Conservation (phyloP, 768 basidiomycete species). For the Exsudoporus frostii region DNA sequence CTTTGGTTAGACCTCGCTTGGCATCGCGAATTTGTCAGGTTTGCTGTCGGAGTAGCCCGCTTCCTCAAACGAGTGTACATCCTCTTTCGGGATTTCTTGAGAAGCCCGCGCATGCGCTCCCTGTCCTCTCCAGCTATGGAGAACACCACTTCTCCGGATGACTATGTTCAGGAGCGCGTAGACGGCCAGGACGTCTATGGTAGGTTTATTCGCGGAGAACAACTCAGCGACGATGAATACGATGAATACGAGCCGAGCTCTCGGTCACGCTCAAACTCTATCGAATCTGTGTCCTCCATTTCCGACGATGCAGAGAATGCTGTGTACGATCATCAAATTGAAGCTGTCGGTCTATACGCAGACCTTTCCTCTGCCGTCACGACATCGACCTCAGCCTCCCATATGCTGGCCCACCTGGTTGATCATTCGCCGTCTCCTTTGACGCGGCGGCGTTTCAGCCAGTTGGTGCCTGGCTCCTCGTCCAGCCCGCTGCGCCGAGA, state of each 20-base stretch:
- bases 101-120: conserved; percentile 11
- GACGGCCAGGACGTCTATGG: conserved; percentile 45
- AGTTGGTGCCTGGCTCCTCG: conserved; percentile 31
- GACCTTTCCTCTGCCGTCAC: conserved; percentile 45
- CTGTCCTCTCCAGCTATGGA: conserved; percentile 3
- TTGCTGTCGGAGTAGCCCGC: conserved; percentile 29
- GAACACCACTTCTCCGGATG: conserved; percentile 6
- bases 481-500: conserved; percentile 5
- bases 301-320: conserved; percentile 32
- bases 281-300: conserved; percentile 23
- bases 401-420: conserved; percentile 55
- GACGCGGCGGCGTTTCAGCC: conserved; percentile 46
- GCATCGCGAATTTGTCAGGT: conserved; percentile 38
- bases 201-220: conserved; percentile 60
- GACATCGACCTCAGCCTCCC: conserved; percentile 36
- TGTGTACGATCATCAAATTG: conserved; percentile 30
- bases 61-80: conserved; percentile 23
- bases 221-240: conserved; percentile 47
- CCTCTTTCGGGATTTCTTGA: conserved; percentile 17
- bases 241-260: conserved; percentile 34
- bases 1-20: conserved; percentile 40
- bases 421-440: conserved; percentile 41
- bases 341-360: conserved; percentile 48
- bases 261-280: conserved; percentile 19
- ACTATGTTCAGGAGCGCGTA: conserved; percentile 8